A percentile compares a stretch with the other conserved stretches of the same genome.
These are phyloP conservation scores for Xylariaceae sp. DNA, from an alignment of 2,329 filamentous ascomycete species.

Conservation along the genomic window DNA sequence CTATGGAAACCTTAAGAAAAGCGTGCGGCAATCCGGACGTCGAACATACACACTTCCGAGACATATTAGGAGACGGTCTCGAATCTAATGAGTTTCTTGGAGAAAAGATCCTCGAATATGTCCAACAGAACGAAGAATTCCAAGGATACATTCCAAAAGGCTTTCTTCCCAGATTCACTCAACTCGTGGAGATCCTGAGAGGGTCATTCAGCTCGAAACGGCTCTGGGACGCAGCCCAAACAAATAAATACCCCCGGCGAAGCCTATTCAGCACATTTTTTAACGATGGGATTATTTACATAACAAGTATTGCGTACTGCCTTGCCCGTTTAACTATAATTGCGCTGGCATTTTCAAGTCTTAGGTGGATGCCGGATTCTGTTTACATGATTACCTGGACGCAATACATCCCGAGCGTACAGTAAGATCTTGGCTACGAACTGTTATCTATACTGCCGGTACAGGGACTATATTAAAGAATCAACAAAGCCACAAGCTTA, in stretches of 20 bases:
- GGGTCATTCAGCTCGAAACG: background rate
- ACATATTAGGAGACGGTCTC: background rate
- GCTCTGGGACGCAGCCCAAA: conserved; percentile 6
- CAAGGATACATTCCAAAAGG: background rate
- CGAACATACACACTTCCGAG: background rate
- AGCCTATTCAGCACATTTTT: background rate
- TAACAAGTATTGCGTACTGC: conserved; percentile 7
- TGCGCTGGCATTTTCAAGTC: conserved; percentile 16
- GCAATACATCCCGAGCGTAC: conserved; percentile 6
- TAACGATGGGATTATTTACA: conserved; percentile 9
- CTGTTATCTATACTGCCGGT: too few relatives aligned
- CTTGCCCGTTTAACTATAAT: conserved; percentile 13
- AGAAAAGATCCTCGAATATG: background rate
- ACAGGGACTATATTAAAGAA: too few relatives aligned
- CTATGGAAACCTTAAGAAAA: background rate
- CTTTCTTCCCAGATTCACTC: background rate
- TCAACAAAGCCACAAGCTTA: too few relatives aligned
- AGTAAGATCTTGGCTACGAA: too few relatives aligned
- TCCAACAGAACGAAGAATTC: background rate
- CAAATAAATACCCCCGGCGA: conserved; percentile 9
- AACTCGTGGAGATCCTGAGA: background rate
- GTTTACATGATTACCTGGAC: conserved; percentile 17
- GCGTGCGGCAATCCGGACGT: background rate
- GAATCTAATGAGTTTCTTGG: background rate
- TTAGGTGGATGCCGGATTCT: conserved; percentile 17